Conservation (phyloP, 2,329 filamentous ascomycete species). For the Nigrospora sphaerica region DNA sequence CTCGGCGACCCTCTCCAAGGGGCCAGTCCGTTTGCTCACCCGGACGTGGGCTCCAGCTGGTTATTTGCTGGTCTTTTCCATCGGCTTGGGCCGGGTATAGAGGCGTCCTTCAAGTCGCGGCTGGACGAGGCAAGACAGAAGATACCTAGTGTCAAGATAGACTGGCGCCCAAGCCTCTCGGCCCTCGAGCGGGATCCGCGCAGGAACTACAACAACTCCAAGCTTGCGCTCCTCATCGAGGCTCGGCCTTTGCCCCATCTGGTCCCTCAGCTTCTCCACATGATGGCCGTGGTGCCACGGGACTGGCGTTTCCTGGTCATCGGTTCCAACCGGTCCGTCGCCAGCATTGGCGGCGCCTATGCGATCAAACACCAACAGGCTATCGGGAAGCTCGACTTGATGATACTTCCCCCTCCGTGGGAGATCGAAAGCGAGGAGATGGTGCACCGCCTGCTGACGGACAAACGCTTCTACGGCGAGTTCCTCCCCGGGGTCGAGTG, state of each 20-base stretch:
- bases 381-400: slow-evolving; percentile 44
- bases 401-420: slow-evolving; percentile 41
- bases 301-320: slow-evolving; percentile 50
- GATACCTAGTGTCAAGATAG: slow-evolving; percentile 28
- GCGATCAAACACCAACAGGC: slow-evolving; percentile 41
- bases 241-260: slow-evolving; percentile 38
- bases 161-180: slow-evolving; percentile 23
- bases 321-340: slow-evolving; percentile 39
- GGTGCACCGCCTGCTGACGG: slow-evolving; percentile 40
- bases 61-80: slow-evolving; percentile 36
- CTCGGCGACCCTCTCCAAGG: neutral
- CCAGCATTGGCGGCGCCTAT: slow-evolving; percentile 34
- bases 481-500: slow-evolving; percentile 43
- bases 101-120: slow-evolving; percentile 26
- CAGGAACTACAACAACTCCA: slow-evolving; percentile 36
- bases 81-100: slow-evolving; percentile 34
- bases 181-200: slow-evolving; percentile 17
- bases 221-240: slow-evolving; percentile 46
- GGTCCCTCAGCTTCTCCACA: slow-evolving; percentile 42
- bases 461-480: slow-evolving; percentile 44
- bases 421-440: slow-evolving; percentile 38
- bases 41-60: slow-evolving; percentile 30
- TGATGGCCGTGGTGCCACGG: slow-evolving; percentile 43
- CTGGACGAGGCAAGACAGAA: slow-evolving; percentile 31
- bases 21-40: neutral